A percentile compares a stretch with the other conserved stretches of the same genome.
Evolutionary conservation across 2,329 filamentous ascomycete species (phyloP).

Genomic region (Botrytis porri): DNA sequence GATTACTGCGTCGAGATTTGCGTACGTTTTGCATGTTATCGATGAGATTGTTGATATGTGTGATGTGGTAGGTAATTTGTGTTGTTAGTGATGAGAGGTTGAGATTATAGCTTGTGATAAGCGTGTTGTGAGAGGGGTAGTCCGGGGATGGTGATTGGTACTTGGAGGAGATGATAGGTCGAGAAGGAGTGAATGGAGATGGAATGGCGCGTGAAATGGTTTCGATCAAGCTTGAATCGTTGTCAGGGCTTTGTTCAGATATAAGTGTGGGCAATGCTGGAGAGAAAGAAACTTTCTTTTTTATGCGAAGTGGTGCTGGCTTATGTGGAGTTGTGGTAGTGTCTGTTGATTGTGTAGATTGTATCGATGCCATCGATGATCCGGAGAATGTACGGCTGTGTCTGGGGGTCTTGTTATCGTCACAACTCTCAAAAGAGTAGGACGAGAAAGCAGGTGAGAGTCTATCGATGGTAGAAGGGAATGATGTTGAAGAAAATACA

Average conservation of each 20-base stretch:
- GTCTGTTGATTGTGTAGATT: background rate
- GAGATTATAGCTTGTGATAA: constrained; percentile 9
- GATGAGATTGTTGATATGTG: constrained; percentile 24
- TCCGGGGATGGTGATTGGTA: constrained; percentile 1
- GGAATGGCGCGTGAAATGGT: background rate
- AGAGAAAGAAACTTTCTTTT: constrained; percentile 37
- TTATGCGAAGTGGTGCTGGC: constrained; percentile 25
- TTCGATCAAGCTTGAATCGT: background rate
- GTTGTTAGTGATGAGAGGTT: constrained; percentile 26
- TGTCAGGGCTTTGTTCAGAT: background rate
- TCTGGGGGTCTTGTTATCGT: constrained; percentile 3
- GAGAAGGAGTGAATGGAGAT: background rate
- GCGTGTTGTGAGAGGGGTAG: background rate
- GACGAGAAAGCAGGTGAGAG: constrained; percentile 23
- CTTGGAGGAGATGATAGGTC: background rate
- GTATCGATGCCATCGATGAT: constrained; percentile 10
- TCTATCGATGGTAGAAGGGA: constrained; percentile 19
- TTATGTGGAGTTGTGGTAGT: background rate
- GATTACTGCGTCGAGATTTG: constrained; percentile 27
- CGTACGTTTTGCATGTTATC: constrained; percentile 21
- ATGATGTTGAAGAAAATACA: constrained; percentile 31
- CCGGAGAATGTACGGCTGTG: constrained; percentile 18
- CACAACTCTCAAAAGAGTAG: constrained; percentile 22
- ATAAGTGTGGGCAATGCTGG: constrained; percentile 6
- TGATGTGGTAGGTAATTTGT: constrained; percentile 18